These are phyloP conservation scores for Fusarium begoniae DNA, from an alignment of 2,329 filamentous ascomycete species.

Conservation along the genomic window DNA sequence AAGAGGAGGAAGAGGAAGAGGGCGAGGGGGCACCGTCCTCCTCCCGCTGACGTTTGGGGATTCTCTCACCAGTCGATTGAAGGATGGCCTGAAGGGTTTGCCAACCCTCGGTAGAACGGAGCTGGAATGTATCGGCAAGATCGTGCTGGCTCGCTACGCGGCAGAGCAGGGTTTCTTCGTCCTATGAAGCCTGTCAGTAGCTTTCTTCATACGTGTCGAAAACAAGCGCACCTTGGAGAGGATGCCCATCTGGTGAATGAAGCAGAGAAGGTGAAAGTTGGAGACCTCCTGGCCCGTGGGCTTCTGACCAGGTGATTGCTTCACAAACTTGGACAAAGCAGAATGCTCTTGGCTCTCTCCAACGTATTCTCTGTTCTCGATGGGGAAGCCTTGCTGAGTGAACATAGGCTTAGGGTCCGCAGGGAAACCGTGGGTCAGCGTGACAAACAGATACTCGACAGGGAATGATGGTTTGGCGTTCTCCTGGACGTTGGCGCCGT, in stretches of 20 bases:
- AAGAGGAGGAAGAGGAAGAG: conserved; percentile 42
- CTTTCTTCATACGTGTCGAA: neutral
- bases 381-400: conserved; percentile 77
- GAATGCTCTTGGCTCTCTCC: conserved; percentile 86
- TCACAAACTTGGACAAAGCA: conserved; percentile 73
- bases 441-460: conserved; percentile 95
- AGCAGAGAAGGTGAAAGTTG: conserved; percentile 94
- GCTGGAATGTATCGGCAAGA: conserved; percentile 80
- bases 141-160: conserved; percentile 85
- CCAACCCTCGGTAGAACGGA: conserved; percentile 91
- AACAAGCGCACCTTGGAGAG: conserved; percentile 77
- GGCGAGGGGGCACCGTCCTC: conserved; percentile 47
- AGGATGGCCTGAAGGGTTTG: conserved; percentile 92
- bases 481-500: conserved; percentile 94
- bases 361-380: conserved; percentile 89
- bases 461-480: conserved; percentile 97
- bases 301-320: conserved; percentile 67
- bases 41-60: conserved; percentile 73
- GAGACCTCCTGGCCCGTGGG: conserved; percentile 75
- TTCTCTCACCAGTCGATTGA: conserved; percentile 96
- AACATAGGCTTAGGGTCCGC: conserved; percentile 81
- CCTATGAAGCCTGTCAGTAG: conserved; percentile 60
- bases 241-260: conserved; percentile 81
- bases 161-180: conserved; percentile 87
- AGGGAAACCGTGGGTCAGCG: conserved; percentile 95